A percentile compares a stretch with the other conserved stretches of the same genome.
Evolutionary conservation across 2,329 filamentous ascomycete species (phyloP).

Genomic region (Colletotrichum phormii): DNA sequence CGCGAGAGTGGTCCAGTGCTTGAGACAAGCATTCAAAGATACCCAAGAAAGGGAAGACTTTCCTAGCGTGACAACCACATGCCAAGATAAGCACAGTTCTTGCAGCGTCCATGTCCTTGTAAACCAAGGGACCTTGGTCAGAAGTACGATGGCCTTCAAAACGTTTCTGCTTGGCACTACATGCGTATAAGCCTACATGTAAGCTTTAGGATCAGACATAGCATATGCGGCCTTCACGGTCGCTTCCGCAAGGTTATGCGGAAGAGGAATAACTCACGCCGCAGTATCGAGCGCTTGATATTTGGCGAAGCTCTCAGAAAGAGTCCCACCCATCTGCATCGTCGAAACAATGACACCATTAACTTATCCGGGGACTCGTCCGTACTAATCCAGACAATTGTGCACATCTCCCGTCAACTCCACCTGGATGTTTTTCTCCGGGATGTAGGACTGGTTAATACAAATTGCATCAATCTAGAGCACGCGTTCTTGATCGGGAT

Average conservation of each 20-base stretch:
- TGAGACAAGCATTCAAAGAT: not conserved
- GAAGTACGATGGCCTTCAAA: not conserved
- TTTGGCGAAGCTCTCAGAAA: not conserved
- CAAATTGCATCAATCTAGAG: not conserved
- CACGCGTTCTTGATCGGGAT: not conserved
- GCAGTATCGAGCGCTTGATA: not conserved
- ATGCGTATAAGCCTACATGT: not conserved
- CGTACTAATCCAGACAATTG: not conserved
- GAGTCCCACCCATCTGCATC: not conserved
- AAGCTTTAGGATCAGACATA: not conserved
- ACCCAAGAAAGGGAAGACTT: not conserved
- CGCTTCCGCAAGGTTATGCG: not conserved
- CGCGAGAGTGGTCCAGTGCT: not conserved
- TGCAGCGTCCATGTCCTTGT: not conserved
- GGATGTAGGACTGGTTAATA: not conserved
- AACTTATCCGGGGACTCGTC: not conserved
- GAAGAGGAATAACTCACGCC: not conserved
- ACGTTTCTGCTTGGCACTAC: not conserved
- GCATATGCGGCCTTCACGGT: not conserved
- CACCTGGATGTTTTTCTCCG: not conserved
- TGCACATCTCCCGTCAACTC: not conserved
- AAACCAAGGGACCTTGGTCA: not conserved
- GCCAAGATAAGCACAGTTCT: not conserved
- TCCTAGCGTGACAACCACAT: not conserved
- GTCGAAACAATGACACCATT: not conserved